Base-by-base conservation (phyloP, 2,329 filamentous ascomycete genomes). In the Sarocladiaceae sp. region DNA sequence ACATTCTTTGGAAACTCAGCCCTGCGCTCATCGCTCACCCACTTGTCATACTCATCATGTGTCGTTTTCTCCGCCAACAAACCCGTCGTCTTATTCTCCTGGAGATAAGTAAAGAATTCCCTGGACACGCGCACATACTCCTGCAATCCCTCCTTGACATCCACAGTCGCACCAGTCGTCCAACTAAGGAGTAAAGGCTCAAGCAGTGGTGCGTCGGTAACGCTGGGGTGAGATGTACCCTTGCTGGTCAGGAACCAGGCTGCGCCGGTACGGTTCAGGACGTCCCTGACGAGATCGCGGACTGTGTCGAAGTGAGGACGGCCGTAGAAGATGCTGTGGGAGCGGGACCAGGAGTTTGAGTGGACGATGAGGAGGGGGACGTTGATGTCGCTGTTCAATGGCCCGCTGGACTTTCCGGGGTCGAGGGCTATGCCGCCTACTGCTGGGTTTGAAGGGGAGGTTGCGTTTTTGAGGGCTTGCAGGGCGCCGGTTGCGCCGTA, bases 191-290 rank as follows among this genome's bases (percentile, higher is more conserved):
- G 67, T 49, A 77, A 66, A 0, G 84, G 84, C 55, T 86, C 77
- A 7, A 88, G 74, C 2, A 87, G 69, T 0, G 84, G 83, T 15
- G 84, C 84, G 59, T 87, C 84, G 0, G 84, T 86, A 18, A 86
- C 79, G 10, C 77, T 81, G 0, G 84, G 82, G 59, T 88, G 84
- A 0, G 81, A 69, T 0, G 78, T 81, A 28, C 76, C 75, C 1
- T 79, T 60, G 25, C 72, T 74, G 1, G 78, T 82, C 59, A 80
- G 63, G 64, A 82, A 82, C 78, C 78, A 82, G 2, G 70, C 68
- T 3, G 72, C 61, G 39, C 72, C 71, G 13, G 71, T 65, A 52
- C 74, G 65, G 53, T 67, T 58, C 55, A 77, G 66, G 44, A 78
- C 69, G 54, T 68, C 64, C 18, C 71, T 65, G 2, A 79, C 79